phyloP scores from a whole-genome alignment of 148 eudicot species.

The Nyssa sinensis region DNA sequence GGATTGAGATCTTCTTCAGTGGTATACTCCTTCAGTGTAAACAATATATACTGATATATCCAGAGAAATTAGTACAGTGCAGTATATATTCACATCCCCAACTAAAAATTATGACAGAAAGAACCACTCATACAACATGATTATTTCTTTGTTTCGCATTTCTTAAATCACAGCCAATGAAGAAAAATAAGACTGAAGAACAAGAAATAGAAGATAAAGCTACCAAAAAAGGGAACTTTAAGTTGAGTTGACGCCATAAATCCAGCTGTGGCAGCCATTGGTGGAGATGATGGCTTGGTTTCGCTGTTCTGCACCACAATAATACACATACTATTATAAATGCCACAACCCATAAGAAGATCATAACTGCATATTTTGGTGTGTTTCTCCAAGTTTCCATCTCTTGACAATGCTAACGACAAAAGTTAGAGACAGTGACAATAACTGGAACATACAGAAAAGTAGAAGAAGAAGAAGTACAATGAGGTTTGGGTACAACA shows the following conservation, averaged over 20 bases:
- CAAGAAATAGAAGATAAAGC: slow-evolving; percentile 2
- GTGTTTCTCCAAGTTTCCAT: too few relatives aligned
- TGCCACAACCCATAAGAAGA: not conserved
- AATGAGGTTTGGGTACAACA: too few relatives aligned
- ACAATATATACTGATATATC: too few relatives aligned
- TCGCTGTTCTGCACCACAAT: slow-evolving; percentile 2
- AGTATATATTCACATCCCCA: too few relatives aligned
- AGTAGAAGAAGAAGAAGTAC: too few relatives aligned
- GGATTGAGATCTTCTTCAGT: too few relatives aligned
- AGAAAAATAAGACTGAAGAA: not conserved
- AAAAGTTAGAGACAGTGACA: too few relatives aligned
- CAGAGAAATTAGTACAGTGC: too few relatives aligned
- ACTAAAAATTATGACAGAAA: too few relatives aligned
- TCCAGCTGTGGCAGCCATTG: not conserved
- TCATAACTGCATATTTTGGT: not conserved
- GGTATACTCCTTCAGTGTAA: too few relatives aligned
- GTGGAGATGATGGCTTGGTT: not conserved
- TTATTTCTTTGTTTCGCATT: not conserved
- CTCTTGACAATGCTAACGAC: not conserved
- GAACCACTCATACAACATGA: too few relatives aligned
- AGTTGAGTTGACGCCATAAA: too few relatives aligned
- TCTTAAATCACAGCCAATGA: not conserved
- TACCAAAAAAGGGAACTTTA: not conserved
- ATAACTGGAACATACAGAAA: not conserved
- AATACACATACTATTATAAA: not conserved